A percentile compares a stretch with the other conserved stretches of the same genome.
Evolutionary conservation across 768 basidiomycete genomes (phyloP).

Genomic region (Ramaria sp.): DNA sequence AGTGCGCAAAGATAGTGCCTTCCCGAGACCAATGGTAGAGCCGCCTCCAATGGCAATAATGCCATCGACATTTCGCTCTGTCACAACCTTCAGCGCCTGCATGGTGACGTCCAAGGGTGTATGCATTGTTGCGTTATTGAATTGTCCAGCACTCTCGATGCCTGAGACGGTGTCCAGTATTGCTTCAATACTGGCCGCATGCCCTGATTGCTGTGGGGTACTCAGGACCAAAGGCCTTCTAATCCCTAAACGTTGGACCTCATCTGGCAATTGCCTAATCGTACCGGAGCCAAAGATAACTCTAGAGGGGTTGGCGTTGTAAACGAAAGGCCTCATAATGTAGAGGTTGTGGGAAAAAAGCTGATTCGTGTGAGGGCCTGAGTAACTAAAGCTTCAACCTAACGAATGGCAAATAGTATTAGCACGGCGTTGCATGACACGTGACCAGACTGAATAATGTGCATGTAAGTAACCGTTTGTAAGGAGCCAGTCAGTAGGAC

Average conservation of each 20-base stretch:
- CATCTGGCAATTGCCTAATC: conserved; percentile 20
- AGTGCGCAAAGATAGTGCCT: conserved; percentile 30
- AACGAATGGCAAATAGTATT: no score
- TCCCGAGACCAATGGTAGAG: conserved; percentile 28
- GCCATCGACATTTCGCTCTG: conserved; percentile 23
- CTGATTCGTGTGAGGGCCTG: no score
- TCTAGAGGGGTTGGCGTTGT: conserved; percentile 26
- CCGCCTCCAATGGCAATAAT: conserved; percentile 29
- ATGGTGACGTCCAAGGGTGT: conserved; percentile 28
- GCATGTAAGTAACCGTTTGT: no score
- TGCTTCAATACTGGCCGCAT: conserved; percentile 18
- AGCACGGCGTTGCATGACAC: no score
- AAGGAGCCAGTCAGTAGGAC: no score
- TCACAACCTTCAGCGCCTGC: conserved; percentile 21
- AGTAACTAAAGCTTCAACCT: no score
- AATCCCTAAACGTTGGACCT: conserved; percentile 23
- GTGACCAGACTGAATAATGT: no score
- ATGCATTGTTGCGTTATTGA: conserved; percentile 31
- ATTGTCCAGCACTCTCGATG: conserved; percentile 22
- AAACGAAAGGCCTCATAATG: conserved; percentile 26
- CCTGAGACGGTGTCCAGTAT: conserved; percentile 13
- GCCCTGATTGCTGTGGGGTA: conserved; percentile 21
- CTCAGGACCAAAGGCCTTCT: conserved; percentile 25
- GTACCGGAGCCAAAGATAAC: conserved; percentile 31
- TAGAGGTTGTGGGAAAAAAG: no score